These are phyloP conservation scores for Colletotrichum zoysiae DNA, from an alignment of 2,329 filamentous ascomycete genomes.

Conservation along the genomic window DNA sequence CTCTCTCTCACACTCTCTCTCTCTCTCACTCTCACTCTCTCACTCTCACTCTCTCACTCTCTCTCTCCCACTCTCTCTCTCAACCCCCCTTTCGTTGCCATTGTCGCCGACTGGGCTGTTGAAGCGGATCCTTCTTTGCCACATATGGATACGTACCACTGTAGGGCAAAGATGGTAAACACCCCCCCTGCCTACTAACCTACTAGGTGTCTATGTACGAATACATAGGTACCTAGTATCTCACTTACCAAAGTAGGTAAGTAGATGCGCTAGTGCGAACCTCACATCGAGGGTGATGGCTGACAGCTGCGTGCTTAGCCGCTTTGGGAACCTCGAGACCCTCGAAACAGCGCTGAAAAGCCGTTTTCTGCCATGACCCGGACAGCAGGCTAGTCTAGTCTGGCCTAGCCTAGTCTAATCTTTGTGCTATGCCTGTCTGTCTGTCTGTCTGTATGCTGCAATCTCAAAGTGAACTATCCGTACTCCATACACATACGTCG, in stretches of 20 bases:
- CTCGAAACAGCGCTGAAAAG: neutral
- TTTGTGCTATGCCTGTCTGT: neutral
- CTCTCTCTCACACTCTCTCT: neutral
- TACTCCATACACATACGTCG: neutral
- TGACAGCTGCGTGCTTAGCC: conserved; percentile 36
- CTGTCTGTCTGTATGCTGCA: neutral
- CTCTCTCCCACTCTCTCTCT: no score
- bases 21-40: no score
- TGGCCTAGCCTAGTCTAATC: neutral
- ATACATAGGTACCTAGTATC: no score
- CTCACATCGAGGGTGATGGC: neutral
- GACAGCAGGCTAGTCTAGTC: neutral
- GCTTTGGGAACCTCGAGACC: conserved; percentile 20
- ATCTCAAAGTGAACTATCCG: neutral
- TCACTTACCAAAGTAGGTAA: neutral
- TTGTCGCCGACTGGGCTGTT: neutral
- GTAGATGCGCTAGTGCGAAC: neutral
- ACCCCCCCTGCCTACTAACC: neutral
- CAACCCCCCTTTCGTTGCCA: neutral
- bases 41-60: no score
- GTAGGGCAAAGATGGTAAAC: neutral
- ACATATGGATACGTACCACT: conserved; percentile 2
- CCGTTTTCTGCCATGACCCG: neutral
- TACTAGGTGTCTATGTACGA: no score
- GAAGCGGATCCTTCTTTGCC: neutral